Evolutionary conservation across 2,329 filamentous ascomycete species (phyloP), one percentile per base, ranked within the genome.

Genomic region (Colletotrichum sp.): DNA sequence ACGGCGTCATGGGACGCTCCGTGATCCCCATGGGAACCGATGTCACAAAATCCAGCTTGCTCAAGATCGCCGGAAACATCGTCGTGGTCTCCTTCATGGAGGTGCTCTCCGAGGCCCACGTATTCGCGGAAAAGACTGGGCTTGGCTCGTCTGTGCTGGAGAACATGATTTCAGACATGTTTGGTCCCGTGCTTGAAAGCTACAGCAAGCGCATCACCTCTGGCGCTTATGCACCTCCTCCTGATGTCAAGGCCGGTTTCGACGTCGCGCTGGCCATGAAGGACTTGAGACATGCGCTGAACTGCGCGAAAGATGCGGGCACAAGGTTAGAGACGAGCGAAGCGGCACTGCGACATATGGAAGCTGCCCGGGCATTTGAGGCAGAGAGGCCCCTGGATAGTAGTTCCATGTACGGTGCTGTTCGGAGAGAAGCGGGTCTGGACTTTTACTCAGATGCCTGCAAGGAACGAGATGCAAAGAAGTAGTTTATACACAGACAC

Each of bases 31-130:
- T 85, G 75, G 85, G 85, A 12, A 84, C 85, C 60, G 84, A 87
- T 60, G 84, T 84, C n/a, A 82, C 80, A 4, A 85, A 84, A 70
- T 82, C 85, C 8, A 84, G 84, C 16, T 77, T 87, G 52, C 77
- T 87, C 65, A 87, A 86, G 78, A 87, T 87, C 75, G 84, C 85
- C 5, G 84, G 85, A 24, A 87, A 87, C 68, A 86, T 87, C 6
- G 76, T 77, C 14, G 78, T 78, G 21, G 65, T 79, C 12, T 76
- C 72, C 7, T 78, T 79, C 65, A 74, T 78, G 78, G 81, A 83
- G 48, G 75, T 83, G 4, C 69, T 83, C 3, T 78, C 78, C 7
- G 81, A 83, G 68, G 81, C 81, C 2, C 81, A 81, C 10, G 80
- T 82, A 12, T 78, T 83, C n/a, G 81, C 81, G 0, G 81, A 83